Conservation (phyloP, 2,329 filamentous ascomycete genomes). For the Sporothrix pallida region DNA sequence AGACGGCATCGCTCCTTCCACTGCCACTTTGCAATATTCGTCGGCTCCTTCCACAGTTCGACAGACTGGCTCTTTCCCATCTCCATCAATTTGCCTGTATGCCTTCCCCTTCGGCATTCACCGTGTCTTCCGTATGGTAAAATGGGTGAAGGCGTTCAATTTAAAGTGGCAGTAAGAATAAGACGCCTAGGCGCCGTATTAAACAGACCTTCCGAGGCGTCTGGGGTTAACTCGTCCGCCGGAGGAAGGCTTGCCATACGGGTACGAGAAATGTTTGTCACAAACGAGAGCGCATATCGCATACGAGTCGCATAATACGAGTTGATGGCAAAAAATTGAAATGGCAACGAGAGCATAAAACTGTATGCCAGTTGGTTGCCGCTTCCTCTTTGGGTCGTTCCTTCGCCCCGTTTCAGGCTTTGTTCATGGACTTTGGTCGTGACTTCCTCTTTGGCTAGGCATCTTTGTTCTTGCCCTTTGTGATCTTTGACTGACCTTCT, state of each 20-base stretch:
- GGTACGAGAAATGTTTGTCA: slow-evolving; percentile 4
- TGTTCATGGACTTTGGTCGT: neutral
- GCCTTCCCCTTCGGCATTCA: neutral
- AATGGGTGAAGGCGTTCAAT: slow-evolving; percentile 2
- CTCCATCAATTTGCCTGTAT: neutral
- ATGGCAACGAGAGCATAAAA: neutral
- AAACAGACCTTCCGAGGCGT: neutral
- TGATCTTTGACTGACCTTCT: neutral
- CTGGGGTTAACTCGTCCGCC: neutral
- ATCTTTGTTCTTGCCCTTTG: neutral
- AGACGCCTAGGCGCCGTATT: neutral
- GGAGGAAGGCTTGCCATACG: neutral
- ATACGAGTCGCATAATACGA: neutral
- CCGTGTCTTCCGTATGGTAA: slow-evolving; percentile 8
- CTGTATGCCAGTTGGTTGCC: neutral
- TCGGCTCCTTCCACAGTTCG: neutral
- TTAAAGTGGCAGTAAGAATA: slow-evolving; percentile 11
- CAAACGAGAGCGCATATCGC: slow-evolving; percentile 2
- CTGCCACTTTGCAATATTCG: slow-evolving; percentile 1
- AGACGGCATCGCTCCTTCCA: slow-evolving; percentile 22
- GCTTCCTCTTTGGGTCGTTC: slow-evolving; percentile 21
- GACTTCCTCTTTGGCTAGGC: slow-evolving; percentile 8
- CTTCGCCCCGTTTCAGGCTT: slow-evolving; percentile 25
- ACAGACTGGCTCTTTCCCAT: neutral
- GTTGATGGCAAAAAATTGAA: neutral